These are phyloP conservation scores for Scheffersomyces coipomensis DNA, from an alignment of 805 yeast genomes.

Conservation along the genomic window DNA sequence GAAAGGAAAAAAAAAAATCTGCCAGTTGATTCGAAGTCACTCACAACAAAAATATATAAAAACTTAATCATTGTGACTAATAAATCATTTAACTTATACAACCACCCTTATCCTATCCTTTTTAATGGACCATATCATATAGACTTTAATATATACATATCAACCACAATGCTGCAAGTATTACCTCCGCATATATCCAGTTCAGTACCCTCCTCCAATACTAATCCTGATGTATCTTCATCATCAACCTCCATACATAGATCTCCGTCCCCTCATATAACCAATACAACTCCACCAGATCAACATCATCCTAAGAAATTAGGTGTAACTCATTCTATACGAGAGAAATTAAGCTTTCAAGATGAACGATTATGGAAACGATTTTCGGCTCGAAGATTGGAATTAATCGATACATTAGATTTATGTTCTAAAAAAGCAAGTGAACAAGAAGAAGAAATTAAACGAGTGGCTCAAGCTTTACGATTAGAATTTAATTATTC, in stretches of 20 bases:
- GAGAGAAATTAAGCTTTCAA: constrained; percentile 64
- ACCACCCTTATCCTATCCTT: too few relatives aligned
- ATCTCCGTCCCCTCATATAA: background rate
- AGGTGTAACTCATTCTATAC: constrained; percentile 57
- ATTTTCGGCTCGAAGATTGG: constrained; percentile 87
- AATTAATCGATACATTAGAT: constrained; percentile 75
- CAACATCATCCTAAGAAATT: constrained; percentile 30
- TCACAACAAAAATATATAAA: background rate
- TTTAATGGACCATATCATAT: too few relatives aligned
- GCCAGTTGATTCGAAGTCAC: constrained; percentile 1
- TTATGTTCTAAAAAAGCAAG: constrained; percentile 74
- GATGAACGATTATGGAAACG: constrained; percentile 87
- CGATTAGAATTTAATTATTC: constrained; percentile 78
- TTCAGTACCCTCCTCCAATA: background rate
- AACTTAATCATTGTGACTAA: too few relatives aligned
- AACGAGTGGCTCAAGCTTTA: constrained; percentile 72
- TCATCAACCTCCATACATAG: background rate
- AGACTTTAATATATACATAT: background rate
- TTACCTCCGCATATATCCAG: background rate
- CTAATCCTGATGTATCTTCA: background rate
- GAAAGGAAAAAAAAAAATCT: background rate
- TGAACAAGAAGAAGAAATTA: constrained; percentile 85
- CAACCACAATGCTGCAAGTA: background rate
- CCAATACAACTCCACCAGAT: constrained; percentile 1
- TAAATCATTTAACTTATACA: too few relatives aligned